Percentiles rank a stretch among this genome's conserved stretches.
Evolutionary conservation across 768 basidiomycete genomes (phyloP).

Genomic region (Lactarius vividus): DNA sequence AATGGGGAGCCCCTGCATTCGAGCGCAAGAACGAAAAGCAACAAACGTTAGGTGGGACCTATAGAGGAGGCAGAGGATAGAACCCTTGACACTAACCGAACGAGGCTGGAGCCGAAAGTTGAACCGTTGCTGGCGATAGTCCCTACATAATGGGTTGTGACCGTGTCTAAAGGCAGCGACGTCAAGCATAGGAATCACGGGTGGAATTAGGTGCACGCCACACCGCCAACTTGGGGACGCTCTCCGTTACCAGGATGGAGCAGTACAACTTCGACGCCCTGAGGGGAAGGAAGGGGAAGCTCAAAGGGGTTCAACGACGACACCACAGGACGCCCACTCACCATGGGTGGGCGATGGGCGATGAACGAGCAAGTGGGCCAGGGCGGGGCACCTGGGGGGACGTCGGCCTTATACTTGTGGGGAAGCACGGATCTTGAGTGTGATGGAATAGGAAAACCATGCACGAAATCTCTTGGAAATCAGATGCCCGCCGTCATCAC

Average conservation of each 20-base stretch:
- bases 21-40: not conserved
- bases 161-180: constrained; percentile 48
- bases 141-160: constrained; percentile 77
- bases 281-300: constrained; percentile 9
- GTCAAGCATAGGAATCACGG: constrained; percentile 1
- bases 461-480: not conserved
- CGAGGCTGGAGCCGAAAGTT: constrained; percentile 71
- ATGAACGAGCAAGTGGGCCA: not conserved
- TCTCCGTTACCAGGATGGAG: constrained; percentile 57
- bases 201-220: constrained; percentile 29
- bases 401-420: constrained; percentile 1
- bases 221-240: constrained; percentile 71
- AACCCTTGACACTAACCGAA: constrained; percentile 49
- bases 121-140: constrained; percentile 54
- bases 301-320: not conserved
- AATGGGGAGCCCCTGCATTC: constrained; percentile 54
- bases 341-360: constrained; percentile 5
- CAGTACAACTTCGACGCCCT: constrained; percentile 71
- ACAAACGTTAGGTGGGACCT: not conserved
- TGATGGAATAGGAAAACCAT: not conserved
- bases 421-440: constrained; percentile 1
- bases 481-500: not conserved
- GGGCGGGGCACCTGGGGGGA: not conserved
- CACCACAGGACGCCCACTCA: not conserved
- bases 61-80: not conserved